These are phyloP conservation scores for Isatis lusitanica DNA, from an alignment of 441 rosid species.

Conservation along the genomic window DNA sequence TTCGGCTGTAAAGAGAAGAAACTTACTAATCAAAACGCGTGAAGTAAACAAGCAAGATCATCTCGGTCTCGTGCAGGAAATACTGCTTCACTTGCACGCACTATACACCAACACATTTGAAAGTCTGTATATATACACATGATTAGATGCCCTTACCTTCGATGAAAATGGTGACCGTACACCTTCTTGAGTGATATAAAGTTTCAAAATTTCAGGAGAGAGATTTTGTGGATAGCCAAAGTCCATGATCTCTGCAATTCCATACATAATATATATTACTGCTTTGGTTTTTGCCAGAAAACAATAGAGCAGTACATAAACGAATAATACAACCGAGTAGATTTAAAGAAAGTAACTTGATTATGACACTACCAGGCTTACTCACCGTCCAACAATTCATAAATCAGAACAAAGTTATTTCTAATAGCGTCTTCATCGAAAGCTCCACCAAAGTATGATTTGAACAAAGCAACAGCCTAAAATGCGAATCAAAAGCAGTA, in stretches of 20 bases:
- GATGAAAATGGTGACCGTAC: constrained; percentile 97
- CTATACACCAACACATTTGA: too few species aligned
- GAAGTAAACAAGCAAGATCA: not conserved
- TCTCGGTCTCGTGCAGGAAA: not conserved
- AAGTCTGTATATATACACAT: too few species aligned
- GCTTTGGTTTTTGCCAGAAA: not conserved
- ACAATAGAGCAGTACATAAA: not conserved
- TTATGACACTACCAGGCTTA: constrained; percentile 28
- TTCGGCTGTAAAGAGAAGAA: too few species aligned
- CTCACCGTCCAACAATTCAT: constrained; percentile 97
- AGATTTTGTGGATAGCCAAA: constrained; percentile 98
- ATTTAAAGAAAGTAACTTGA: not conserved
- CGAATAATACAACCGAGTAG: not conserved
- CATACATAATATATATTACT: not conserved
- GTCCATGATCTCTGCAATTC: constrained; percentile 92
- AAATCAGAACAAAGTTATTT: constrained; percentile 92
- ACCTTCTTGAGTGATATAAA: constrained; percentile 97
- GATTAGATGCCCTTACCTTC: constrained; percentile 55
- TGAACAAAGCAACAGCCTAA: constrained; percentile 94
- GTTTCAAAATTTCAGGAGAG: constrained; percentile 96
- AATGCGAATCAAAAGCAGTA: constrained; percentile 11
- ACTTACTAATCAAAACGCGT: not conserved
- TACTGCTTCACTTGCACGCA: not conserved
- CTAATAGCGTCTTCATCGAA: constrained; percentile 98
- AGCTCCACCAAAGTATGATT: constrained; percentile 97